Evolutionary conservation across 2,329 filamentous ascomycete species (phyloP), one percentile per base, ranked within the genome.

Genomic region (Septoria linicola): DNA sequence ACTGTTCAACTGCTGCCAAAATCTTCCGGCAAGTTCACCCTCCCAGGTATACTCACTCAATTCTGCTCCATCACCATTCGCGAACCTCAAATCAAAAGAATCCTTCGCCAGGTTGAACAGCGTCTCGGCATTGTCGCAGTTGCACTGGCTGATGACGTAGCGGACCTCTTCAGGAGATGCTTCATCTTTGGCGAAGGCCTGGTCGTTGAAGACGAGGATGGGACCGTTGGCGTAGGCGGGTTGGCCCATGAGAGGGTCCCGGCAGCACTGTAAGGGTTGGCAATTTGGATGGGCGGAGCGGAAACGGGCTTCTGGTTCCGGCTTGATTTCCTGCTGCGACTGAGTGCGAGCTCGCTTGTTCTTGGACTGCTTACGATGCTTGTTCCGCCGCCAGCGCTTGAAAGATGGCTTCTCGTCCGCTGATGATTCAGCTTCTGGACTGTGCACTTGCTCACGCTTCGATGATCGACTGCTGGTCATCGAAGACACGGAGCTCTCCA

Each of bases 71-170:
- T 34, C 6, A 2, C 23, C 36, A n/a, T 10, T 8, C 0, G 1
- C n/a, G 11, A 31, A 34, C 20, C 23, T 3, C 16, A 23, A n/a
- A 27, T 30, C 36, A 19, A 31, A 41, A 10, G 35, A 20, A 2
- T 23, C 35, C 2, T 23, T 8, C 8, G 35, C 35, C 16, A 41
- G 16, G 10, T 19, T 32, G 1, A 14, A 34, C 42, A 52, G 7
- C 1, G n/a, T 37, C 31, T 52, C 49, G 2, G 43, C 49, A 8
- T 52, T 48, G 7, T 11, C 16, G 34, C 49, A 52, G 2, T 32
- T 16, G 42, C 49, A 52, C 14, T 36, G 43, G 19, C 30, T 30
- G 4, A 52, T 7, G n/a, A 52, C 21, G 39, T 37, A 52, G 10
- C 49, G 36, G 7, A 52, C 43, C 13, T 52, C 35, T 7, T 35